Evolutionary conservation across 768 basidiomycete species (phyloP).

Genomic region (Lactarius akahatsu): DNA sequence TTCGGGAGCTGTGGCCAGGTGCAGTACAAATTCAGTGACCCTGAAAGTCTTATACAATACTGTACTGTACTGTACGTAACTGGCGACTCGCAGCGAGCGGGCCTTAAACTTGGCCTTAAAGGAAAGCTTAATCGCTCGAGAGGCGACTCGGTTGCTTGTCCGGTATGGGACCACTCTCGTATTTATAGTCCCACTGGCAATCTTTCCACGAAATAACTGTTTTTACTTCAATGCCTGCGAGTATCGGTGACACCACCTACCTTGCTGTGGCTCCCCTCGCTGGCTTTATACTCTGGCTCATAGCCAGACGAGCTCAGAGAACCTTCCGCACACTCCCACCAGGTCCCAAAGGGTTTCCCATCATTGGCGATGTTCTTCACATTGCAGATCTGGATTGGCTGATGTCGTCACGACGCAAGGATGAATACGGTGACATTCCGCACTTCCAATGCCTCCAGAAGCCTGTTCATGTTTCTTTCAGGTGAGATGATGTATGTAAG

Average conservation of each 20-base stretch:
- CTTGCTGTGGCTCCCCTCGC: not conserved
- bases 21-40: too few species aligned
- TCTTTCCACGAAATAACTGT: too few species aligned
- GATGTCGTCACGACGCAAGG: not conserved
- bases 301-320: not conserved
- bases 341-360: not conserved
- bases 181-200: too few species aligned
- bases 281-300: not conserved
- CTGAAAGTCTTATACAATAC: too few species aligned
- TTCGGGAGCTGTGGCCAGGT: too few species aligned
- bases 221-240: too few species aligned
- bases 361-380: not conserved
- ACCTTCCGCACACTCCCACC: not conserved
- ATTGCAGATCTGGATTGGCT: not conserved
- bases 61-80: too few species aligned
- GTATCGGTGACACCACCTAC: too few species aligned
- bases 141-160: not conserved
- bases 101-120: too few species aligned
- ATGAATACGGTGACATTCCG: not conserved
- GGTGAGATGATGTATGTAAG: constrained; percentile 35
- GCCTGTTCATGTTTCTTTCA: constrained; percentile 9
- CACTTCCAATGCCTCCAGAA: not conserved
- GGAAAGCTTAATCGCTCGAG: too few species aligned
- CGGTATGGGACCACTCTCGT: not conserved
- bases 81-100: too few species aligned